Evolutionary conservation across 257 asterid genomes (phyloP), one percentile per base, ranked within the genome.

Genomic region (Linaria vulgaris): DNA sequence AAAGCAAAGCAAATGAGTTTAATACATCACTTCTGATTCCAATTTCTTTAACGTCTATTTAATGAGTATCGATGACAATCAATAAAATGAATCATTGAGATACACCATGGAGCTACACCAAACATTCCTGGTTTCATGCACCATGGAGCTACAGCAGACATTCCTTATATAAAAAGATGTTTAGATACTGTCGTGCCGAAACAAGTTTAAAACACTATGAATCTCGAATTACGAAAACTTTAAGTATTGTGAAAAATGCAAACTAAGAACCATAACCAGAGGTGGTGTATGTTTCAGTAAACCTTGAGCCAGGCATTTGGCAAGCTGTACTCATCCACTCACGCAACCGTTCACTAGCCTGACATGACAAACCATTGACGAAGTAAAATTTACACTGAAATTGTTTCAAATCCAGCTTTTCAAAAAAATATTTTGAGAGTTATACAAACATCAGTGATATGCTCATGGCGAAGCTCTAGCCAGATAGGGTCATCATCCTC

Each of bases 241-340:
- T 39, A 25, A 51, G 47, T 44, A 59, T 37, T 21, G 11, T 9
- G 5, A 66, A 56, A 22, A 21, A 61, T 41, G 59, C 23, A 20
- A 25, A 53, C 47, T 46, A 62, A 59, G 47, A 72, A 61, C 69
- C 71, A 49, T 64, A 69, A 56, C 34, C 34, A 27, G 6, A 27
- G 34, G 6, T 27, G 34, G 5, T 46, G 51, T 9, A 55, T 48
- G 41, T 59, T 51, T 61, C 60, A 68, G 70, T 86, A 59, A 72
- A 94, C 97, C 97, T 84, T 77, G 96, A 85, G 64, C 97, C 95
- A 55, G 87, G 99, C 48, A 90, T 90, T 81, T 94, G 95, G 38
- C 97, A 97, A 67, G 97, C 99, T 86, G 83, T 94, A 70, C 90
- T 87, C 99, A 87, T 90, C 94, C 90, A 90, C 80, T 90, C 92